phyloP scores from a whole-genome alignment of 73 alveolate species.

The Paramecium sonneborni region DNA sequence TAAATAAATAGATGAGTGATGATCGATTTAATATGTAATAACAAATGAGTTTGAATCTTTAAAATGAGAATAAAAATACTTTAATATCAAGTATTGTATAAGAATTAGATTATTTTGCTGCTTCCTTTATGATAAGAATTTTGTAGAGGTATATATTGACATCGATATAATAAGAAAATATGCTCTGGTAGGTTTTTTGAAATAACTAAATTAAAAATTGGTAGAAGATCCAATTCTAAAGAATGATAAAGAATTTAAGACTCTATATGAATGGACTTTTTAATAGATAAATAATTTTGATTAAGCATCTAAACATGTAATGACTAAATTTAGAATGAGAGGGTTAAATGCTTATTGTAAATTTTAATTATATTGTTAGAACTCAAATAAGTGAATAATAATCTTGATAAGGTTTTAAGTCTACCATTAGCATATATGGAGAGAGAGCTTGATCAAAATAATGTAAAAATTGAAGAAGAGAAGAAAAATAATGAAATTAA shows the following conservation, averaged over 20 bases:
- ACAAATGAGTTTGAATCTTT: not conserved
- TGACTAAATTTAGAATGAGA: not conserved
- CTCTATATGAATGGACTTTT: not conserved
- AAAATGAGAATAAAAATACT: not conserved
- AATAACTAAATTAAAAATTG: not conserved
- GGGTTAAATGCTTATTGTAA: not conserved
- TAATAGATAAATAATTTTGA: not conserved
- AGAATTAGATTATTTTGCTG: not conserved
- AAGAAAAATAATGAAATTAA: not conserved
- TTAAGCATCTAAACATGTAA: not conserved
- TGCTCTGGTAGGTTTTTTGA: not conserved
- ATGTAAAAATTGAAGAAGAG: not conserved
- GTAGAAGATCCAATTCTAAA: not conserved
- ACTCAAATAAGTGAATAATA: not conserved
- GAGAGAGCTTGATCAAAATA: not conserved
- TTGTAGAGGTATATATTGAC: not conserved
- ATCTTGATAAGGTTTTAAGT: not conserved
- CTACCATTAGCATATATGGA: not conserved
- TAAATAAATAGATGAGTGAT: not conserved
- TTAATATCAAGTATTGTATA: not conserved
- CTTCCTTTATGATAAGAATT: not conserved
- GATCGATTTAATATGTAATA: not conserved
- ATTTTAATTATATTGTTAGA: not conserved
- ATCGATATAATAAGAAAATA: not conserved
- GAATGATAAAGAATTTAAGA: not conserved